Percentiles rank a stretch among this genome's conserved stretches.
These are phyloP conservation scores for Oidiodendron maius DNA, from an alignment of 495 filamentous ascomycete genomes.

Conservation along the genomic window DNA sequence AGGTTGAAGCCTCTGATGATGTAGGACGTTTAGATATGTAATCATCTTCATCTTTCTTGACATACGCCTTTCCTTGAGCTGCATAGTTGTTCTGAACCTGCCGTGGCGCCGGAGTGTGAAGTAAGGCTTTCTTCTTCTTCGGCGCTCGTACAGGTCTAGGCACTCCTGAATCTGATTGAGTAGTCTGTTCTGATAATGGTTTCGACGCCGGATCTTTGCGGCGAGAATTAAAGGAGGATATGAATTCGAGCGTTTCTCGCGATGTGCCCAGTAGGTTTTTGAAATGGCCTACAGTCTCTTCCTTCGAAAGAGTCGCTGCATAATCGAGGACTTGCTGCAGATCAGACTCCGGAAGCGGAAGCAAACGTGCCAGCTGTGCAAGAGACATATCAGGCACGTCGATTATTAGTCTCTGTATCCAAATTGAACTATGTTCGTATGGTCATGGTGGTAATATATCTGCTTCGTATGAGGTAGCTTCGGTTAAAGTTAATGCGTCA, in stretches of 20 bases:
- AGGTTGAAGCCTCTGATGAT: conserved; percentile 26
- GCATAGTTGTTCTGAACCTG: conserved; percentile 20
- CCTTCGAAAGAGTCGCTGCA: conserved; percentile 59
- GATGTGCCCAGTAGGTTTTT: conserved; percentile 85
- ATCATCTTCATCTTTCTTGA: conserved; percentile 58
- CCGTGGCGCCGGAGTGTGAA: conserved; percentile 23
- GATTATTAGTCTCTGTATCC: too few species aligned
- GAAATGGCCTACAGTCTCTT: conserved; percentile 74
- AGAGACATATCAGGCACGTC: conserved; percentile 55
- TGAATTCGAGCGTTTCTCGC: conserved; percentile 80
- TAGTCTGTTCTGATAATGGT: conserved; percentile 1
- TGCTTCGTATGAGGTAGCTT: too few species aligned
- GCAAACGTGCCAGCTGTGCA: conserved; percentile 65
- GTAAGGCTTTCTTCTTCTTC: conserved; percentile 22
- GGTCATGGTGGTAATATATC: too few species aligned
- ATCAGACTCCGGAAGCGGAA: conserved; percentile 79
- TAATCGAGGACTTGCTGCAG: conserved; percentile 79
- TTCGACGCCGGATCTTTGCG: conserved; percentile 37
- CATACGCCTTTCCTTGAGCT: conserved; percentile 53
- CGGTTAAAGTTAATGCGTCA: too few species aligned
- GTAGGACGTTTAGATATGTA: conserved; percentile 43
- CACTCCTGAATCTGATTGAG: conserved; percentile 9
- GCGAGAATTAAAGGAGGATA: conserved; percentile 79
- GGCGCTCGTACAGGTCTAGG: conserved; percentile 16
- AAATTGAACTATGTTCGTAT: too few species aligned